These are phyloP conservation scores for Naegleria fowleri DNA, from an alignment of 208 protist genomes.

Conservation along the genomic window DNA sequence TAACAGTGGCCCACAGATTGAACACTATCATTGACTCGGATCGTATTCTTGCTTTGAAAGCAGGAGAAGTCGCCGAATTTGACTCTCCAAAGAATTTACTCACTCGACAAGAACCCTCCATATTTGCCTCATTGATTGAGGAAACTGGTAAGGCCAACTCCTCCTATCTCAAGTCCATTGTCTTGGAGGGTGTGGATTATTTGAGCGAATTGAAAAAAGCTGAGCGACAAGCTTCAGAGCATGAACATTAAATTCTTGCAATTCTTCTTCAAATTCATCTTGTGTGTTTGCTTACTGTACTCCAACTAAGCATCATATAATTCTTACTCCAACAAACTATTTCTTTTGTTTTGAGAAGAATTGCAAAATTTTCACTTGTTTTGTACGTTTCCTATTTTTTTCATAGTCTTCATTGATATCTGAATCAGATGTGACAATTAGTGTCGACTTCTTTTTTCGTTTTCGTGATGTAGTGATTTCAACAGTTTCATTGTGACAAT, in stretches of 20 bases:
- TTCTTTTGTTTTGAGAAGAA: background rate
- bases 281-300: too few species aligned
- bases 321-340: too few species aligned
- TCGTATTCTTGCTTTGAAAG: constrained; percentile 56
- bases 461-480: too few species aligned
- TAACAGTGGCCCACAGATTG: constrained; percentile 88
- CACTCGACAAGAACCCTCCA: background rate
- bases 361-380: background rate
- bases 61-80: constrained; percentile 58
- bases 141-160: constrained; percentile 7
- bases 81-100: constrained; percentile 48
- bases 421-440: background rate
- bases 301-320: too few species aligned
- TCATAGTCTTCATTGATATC: background rate
- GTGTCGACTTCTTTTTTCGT: too few species aligned
- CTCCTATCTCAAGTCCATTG: background rate
- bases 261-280: too few species aligned
- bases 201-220: background rate
- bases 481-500: too few species aligned
- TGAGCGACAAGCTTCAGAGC: background rate
- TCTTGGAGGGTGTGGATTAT: background rate
- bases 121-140: background rate
- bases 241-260: too few species aligned
- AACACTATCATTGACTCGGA: constrained; percentile 76
- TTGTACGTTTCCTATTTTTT: background rate